Evolutionary conservation across 495 filamentous ascomycete genomes (phyloP).

Genomic region (Melanomma pulvis-pyrius): DNA sequence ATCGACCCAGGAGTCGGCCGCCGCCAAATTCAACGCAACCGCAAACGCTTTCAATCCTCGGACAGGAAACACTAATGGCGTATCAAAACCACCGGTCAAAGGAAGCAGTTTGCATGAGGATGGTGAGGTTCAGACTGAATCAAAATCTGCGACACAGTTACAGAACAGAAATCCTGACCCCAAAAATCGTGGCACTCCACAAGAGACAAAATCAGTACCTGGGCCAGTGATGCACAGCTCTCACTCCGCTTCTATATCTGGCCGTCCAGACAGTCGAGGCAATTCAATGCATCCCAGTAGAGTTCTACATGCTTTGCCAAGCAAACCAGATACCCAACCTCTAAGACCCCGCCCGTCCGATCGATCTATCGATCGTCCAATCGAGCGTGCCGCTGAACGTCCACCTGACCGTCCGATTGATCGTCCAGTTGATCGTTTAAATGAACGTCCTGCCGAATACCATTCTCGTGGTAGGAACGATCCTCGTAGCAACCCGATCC

Average conservation of each 20-base stretch:
- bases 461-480: slow-evolving; percentile 29
- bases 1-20: slow-evolving; percentile 12
- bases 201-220: background rate
- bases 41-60: slow-evolving; percentile 42
- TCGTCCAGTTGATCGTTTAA: background rate
- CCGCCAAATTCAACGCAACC: slow-evolving; percentile 22
- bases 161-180: slow-evolving; percentile 2
- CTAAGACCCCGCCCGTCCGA: slow-evolving; percentile 26
- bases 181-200: background rate
- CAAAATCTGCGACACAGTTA: background rate
- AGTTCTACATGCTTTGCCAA: slow-evolving; percentile 37
- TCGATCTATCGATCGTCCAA: slow-evolving; percentile 27
- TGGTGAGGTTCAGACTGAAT: slow-evolving; percentile 38
- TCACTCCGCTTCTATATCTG: background rate
- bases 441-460: background rate
- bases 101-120: slow-evolving; percentile 41
- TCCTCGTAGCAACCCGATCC: slow-evolving; percentile 14
- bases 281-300: slow-evolving; percentile 7
- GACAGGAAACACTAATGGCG: slow-evolving; percentile 21
- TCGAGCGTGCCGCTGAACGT: slow-evolving; percentile 26
- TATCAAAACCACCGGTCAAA: slow-evolving; percentile 19
- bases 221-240: background rate
- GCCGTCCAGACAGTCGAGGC: slow-evolving; percentile 1
- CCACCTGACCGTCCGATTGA: slow-evolving; percentile 26
- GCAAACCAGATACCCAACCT: slow-evolving; percentile 34